A percentile compares a stretch with the other conserved stretches of the same genome.
Conservation (phyloP, 1,139 yeast genomes). For the Hyphopichia wangnamkhiaoensis region DNA sequence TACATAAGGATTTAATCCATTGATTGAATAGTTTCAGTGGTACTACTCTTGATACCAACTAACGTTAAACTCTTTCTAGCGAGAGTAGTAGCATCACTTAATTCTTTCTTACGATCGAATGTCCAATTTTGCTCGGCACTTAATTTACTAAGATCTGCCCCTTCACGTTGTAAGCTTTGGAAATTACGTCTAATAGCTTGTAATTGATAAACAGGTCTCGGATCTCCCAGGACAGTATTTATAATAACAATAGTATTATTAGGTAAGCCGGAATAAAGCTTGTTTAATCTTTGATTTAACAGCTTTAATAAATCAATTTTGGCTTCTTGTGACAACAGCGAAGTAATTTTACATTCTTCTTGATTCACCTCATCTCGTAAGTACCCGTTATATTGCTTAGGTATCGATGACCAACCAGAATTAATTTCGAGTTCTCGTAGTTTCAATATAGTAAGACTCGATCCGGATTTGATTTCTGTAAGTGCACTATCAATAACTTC, state of each 20-base stretch:
- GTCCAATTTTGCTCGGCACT: slow-evolving; percentile 53
- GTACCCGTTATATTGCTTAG: slow-evolving; percentile 21
- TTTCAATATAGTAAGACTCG: slow-evolving; percentile 54
- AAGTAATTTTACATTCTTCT: slow-evolving; percentile 5
- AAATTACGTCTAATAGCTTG: slow-evolving; percentile 40
- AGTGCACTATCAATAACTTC: slow-evolving; percentile 49
- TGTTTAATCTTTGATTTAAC: slow-evolving; percentile 46
- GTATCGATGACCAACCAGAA: slow-evolving; percentile 23
- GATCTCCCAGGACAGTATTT: slow-evolving; percentile 65
- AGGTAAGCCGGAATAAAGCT: slow-evolving; percentile 57
- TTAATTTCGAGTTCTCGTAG: slow-evolving; percentile 61
- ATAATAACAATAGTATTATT: slow-evolving; percentile 60
- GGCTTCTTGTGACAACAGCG: slow-evolving; percentile 12
- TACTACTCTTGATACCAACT: slow-evolving; percentile 38
- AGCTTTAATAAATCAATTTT: slow-evolving; percentile 21
- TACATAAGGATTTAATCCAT: not conserved
- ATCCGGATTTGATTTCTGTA: slow-evolving; percentile 29
- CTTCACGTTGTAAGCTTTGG: slow-evolving; percentile 38
- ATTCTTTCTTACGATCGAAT: slow-evolving; percentile 41
- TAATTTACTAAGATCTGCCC: slow-evolving; percentile 41
- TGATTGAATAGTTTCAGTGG: not conserved
- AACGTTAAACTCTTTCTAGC: slow-evolving; percentile 64
- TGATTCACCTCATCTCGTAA: slow-evolving; percentile 14
- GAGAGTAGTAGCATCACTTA: slow-evolving; percentile 39
- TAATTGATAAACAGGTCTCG: slow-evolving; percentile 51